phyloP scores from a whole-genome alignment of 345 rosid species.

The Bruguiera parviflora region DNA sequence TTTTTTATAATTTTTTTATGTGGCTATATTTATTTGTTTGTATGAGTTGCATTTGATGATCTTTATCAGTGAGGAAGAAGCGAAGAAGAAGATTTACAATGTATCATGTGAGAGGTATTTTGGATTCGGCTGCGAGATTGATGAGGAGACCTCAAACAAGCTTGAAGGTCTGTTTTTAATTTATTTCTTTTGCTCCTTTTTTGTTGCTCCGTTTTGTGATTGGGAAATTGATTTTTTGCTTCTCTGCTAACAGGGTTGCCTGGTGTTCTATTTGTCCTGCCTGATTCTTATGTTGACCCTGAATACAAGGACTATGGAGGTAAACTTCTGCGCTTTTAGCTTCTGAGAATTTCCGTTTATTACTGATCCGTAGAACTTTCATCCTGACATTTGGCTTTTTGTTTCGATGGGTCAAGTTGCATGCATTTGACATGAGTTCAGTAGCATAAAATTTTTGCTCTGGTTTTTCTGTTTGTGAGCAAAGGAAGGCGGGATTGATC shows the following conservation, averaged over 20 bases:
- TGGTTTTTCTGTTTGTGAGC: too few species aligned
- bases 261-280: constrained; percentile 89
- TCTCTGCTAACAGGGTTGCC: constrained; percentile 59
- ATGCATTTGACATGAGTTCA: too few species aligned
- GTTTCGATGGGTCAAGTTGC: too few species aligned
- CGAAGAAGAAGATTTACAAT: constrained; percentile 84
- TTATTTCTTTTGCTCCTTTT: background rate
- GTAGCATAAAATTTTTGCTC: too few species aligned
- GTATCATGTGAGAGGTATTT: constrained; percentile 93
- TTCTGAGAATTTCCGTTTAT: too few species aligned
- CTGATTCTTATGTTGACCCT: constrained; percentile 90
- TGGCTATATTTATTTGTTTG: background rate
- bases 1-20: background rate
- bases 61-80: constrained; percentile 73
- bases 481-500: too few species aligned
- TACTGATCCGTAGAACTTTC: background rate
- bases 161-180: constrained; percentile 55
- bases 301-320: constrained; percentile 96
- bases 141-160: constrained; percentile 92
- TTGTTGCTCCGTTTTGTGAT: background rate
- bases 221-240: background rate
- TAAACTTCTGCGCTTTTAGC: constrained; percentile 25
- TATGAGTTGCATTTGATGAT: background rate
- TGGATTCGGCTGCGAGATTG: constrained; percentile 95
- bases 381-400: background rate